Evolutionary conservation across 2,329 filamentous ascomycete genomes (phyloP).

Genomic region (Sordariomycetes sp.): DNA sequence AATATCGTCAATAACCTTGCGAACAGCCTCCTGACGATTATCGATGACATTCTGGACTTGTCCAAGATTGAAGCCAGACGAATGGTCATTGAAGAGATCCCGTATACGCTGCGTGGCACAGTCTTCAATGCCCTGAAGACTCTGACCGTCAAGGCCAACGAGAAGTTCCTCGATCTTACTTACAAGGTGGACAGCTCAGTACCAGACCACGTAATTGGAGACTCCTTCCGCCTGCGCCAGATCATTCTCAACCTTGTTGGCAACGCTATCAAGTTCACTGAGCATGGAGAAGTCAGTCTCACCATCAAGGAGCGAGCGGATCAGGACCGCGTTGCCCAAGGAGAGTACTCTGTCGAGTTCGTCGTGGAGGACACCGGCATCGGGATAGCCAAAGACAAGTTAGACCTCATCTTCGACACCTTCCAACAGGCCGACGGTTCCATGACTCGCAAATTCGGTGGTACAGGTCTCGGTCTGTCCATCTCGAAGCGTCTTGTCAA

Average conservation of each 20-base stretch:
- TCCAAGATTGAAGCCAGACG: conserved; percentile 88
- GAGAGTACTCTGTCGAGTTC: conserved; percentile 92
- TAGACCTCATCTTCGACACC: conserved; percentile 95
- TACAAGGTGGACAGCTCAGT: conserved; percentile 91
- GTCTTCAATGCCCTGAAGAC: conserved; percentile 98
- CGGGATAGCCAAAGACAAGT: conserved; percentile 89
- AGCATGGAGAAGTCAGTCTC: conserved; percentile 90
- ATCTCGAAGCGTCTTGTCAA: conserved; percentile 94
- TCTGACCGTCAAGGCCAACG: conserved; percentile 92
- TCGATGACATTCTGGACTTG: conserved; percentile 72
- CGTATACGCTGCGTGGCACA: conserved; percentile 85
- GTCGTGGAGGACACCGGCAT: conserved; percentile 94
- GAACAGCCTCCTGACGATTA: conserved; percentile 87
- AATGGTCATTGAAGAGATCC: conserved; percentile 98
- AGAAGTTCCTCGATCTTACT: conserved; percentile 85
- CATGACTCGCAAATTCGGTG: conserved; percentile 91
- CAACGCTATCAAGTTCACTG: conserved; percentile 98
- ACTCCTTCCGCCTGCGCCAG: conserved; percentile 91
- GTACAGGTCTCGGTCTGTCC: conserved; percentile 85
- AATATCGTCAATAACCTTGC: conserved; percentile 96
- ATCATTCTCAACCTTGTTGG: conserved; percentile 96
- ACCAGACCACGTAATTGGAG: conserved; percentile 89
- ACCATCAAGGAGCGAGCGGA: conserved; percentile 68
- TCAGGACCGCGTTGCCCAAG: conserved; percentile 51
- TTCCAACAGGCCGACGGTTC: conserved; percentile 98